Percentiles rank a stretch among this genome's conserved stretches.
Evolutionary conservation across 2,329 filamentous ascomycete species (phyloP).

Genomic region (Pseudofabraea citricarpa): DNA sequence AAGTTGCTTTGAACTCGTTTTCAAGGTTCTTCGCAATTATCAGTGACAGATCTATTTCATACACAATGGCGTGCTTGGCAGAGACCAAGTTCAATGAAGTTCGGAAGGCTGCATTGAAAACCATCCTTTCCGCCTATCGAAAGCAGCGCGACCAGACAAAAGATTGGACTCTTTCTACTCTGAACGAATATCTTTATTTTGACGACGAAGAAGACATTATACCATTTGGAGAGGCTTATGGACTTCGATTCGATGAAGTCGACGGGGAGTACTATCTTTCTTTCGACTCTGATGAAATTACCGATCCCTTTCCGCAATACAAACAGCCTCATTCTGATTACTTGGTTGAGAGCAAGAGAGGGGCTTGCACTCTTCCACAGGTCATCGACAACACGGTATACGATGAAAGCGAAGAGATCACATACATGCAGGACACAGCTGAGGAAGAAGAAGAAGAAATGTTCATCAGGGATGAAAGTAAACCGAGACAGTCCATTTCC

Average conservation of each 20-base stretch:
- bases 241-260: slow-evolving; percentile 44
- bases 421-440: too few species aligned
- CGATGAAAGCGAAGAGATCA: slow-evolving; percentile 30
- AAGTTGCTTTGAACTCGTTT: slow-evolving; percentile 43
- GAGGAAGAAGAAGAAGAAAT: slow-evolving; percentile 17
- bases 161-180: slow-evolving; percentile 51
- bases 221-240: slow-evolving; percentile 56
- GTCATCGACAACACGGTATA: slow-evolving; percentile 53
- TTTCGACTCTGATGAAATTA: slow-evolving; percentile 19
- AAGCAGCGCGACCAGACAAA: slow-evolving; percentile 52
- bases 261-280: slow-evolving; percentile 28
- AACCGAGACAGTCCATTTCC: background rate
- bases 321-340: slow-evolving; percentile 50
- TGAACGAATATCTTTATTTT: slow-evolving; percentile 59
- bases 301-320: slow-evolving; percentile 42
- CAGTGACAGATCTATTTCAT: slow-evolving; percentile 51
- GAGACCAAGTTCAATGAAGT: slow-evolving; percentile 62
- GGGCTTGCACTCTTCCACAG: slow-evolving; percentile 43
- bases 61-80: slow-evolving; percentile 66
- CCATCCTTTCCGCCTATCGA: slow-evolving; percentile 49
- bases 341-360: slow-evolving; percentile 58
- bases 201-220: slow-evolving; percentile 64
- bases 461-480: slow-evolving; percentile 19
- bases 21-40: slow-evolving; percentile 57
- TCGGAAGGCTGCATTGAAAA: slow-evolving; percentile 52